Base-by-base conservation (phyloP, 2,329 filamentous ascomycete species). In the Curvularia spicifera region DNA sequence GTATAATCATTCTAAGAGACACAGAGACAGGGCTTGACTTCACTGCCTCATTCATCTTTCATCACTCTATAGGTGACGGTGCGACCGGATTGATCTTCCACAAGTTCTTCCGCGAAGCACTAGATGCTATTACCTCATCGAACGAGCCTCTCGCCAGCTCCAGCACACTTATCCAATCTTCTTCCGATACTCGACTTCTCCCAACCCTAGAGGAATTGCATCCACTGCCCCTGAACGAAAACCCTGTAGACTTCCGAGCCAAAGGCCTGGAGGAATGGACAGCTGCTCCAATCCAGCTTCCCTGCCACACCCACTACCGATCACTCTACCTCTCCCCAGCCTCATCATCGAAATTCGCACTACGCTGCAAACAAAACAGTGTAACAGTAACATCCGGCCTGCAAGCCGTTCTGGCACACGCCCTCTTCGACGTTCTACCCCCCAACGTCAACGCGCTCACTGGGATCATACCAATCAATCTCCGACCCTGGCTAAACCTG, bases 41-140 rank as follows among this genome's bases (percentile, higher is more conserved):
- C 52, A 80, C 78, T 0, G 78, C 75, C 1, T 72, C 66, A 5
- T 82, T 81, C 61, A 72, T 82, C 10, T 80, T 73, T 57, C 79
- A 82, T 51, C 80, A 82, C 66, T 75, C 75, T 4, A 70, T 82
- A 51, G 78, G 76, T 3, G 80, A 82, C 63, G 80, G 80, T 1
- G 69, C 65, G 5, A 79, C 79, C 1, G 78, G 77, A 0, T 73
- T 79, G 43, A 72, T 76, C 0, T 82, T 82, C 55, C 80, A 82
- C 57, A 63, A 66, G 4, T 68, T 71, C 0, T 80, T 82, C 51
- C 65, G 72, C 0, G 18, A 56, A 8, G 78, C 77, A 6, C 56
- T 82, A 12, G 54, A 69, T 12, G 57, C 51, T 37, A 58, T 56
- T 4, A n/a, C 55, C 20, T 33, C 24, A 1, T 42, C 40, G 1